Conservation (phyloP, 768 basidiomycete genomes). For the Boletus pseudopeckii region DNA sequence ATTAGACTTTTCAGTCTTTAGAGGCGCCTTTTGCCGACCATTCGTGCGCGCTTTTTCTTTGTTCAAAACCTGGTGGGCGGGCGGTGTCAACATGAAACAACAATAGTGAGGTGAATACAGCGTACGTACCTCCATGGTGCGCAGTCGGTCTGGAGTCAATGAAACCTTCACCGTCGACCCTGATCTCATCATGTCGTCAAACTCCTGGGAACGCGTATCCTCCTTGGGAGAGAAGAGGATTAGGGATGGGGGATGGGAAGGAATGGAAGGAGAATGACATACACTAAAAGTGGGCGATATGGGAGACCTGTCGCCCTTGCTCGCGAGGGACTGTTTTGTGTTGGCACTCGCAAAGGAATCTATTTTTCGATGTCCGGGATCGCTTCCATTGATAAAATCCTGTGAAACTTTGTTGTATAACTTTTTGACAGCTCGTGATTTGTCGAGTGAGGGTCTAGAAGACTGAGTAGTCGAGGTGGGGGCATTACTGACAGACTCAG, state of each 20-base stretch:
- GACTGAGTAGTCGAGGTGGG: constrained; percentile 20
- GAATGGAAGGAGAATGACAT: constrained; percentile 14
- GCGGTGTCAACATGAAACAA: constrained; percentile 7
- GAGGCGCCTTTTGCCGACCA: constrained; percentile 25
- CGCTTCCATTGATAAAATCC: constrained; percentile 40
- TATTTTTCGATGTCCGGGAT: constrained; percentile 52
- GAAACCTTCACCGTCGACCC: constrained; percentile 93
- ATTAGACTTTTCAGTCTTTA: constrained; percentile 25
- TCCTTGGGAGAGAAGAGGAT: constrained; percentile 39
- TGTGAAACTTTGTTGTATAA: constrained; percentile 43
- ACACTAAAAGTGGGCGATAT: constrained; percentile 35
- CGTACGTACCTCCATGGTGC: constrained; percentile 83
- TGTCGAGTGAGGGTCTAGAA: constrained; percentile 62
- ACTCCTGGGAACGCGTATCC: constrained; percentile 65
- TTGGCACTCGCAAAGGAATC: constrained; percentile 53
- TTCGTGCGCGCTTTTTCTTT: constrained; percentile 56
- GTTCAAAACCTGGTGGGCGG: constrained; percentile 55
- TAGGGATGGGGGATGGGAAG: neutral
- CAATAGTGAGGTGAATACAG: constrained; percentile 16
- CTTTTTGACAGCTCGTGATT: constrained; percentile 57
- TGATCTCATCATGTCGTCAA: constrained; percentile 90
- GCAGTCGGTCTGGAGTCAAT: constrained; percentile 89
- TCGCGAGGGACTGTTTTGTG: constrained; percentile 37
- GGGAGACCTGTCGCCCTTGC: constrained; percentile 33
- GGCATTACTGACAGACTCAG: constrained; percentile 35